phyloP scores from a whole-genome alignment of 2,329 filamentous ascomycete genomes.

The Penicillium sp. region DNA sequence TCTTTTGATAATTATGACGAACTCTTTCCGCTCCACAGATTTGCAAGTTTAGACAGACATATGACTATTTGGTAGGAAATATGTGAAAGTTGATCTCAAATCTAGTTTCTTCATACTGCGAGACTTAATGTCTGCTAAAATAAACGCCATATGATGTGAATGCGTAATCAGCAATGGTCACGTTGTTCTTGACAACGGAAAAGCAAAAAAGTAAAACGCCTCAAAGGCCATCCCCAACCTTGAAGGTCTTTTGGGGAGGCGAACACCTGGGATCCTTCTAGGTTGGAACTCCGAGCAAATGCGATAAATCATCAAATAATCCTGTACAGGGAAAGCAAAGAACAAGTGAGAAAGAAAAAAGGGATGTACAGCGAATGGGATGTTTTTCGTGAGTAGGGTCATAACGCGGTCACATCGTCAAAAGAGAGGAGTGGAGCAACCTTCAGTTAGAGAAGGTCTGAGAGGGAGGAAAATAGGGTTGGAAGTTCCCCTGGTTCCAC shows the following conservation, averaged over 20 bases:
- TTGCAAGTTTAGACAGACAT: neutral
- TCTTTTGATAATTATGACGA: neutral
- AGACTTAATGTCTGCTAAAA: constrained; percentile 3
- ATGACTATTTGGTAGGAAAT: neutral
- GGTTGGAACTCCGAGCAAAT: constrained; percentile 16
- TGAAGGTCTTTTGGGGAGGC: constrained; percentile 4
- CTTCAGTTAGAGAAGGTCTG: constrained; percentile 29
- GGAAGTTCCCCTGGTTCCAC: constrained; percentile 38
- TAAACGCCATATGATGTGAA: constrained; percentile 27
- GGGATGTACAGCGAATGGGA: constrained; percentile 21
- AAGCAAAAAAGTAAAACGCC: constrained; percentile 13
- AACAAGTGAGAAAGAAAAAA: constrained; percentile 6
- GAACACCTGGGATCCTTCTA: constrained; percentile 16
- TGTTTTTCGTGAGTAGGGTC: constrained; percentile 27
- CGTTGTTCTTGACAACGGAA: neutral
- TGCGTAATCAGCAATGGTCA: constrained; percentile 15
- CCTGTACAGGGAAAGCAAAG: constrained; percentile 15
- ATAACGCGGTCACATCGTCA: constrained; percentile 29
- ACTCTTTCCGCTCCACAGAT: neutral
- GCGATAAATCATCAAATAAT: constrained; percentile 13
- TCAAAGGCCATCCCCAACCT: constrained; percentile 7
- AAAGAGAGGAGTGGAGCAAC: constrained; percentile 3
- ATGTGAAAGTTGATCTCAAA: neutral
- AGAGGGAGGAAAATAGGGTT: constrained; percentile 31
- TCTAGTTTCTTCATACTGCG: constrained; percentile 13